phyloP scores from a whole-genome alignment of 2,329 filamentous ascomycete species.

The Rasamsonia emersonii region DNA sequence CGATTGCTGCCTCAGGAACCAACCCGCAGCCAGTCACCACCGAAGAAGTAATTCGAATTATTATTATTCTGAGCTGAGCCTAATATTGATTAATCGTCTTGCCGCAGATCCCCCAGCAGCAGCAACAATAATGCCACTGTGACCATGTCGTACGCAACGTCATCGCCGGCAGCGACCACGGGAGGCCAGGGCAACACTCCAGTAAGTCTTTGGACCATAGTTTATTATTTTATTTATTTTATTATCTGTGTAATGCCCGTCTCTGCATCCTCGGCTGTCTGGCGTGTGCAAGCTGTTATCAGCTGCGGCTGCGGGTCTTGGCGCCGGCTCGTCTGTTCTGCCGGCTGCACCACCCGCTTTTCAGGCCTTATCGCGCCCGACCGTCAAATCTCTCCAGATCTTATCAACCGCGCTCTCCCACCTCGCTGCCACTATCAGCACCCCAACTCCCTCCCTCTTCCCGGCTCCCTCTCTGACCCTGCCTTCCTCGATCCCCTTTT shows the following conservation, averaged over 20 bases:
- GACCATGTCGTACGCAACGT: conserved; percentile 54
- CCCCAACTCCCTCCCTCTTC: conserved; percentile 15
- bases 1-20: conserved; percentile 5
- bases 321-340: conserved; percentile 14
- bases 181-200: conserved; percentile 50
- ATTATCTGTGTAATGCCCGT: conserved; percentile 15
- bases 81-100: too few relatives aligned
- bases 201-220: conserved; percentile 24
- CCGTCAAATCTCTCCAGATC: conserved; percentile 34
- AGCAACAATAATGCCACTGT: conserved; percentile 43
- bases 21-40: neutral
- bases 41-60: neutral
- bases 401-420: conserved; percentile 27
- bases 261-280: conserved; percentile 17
- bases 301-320: conserved; percentile 23
- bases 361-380: conserved; percentile 40
- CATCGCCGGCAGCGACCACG: conserved; percentile 56
- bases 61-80: conserved; percentile 1
- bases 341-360: conserved; percentile 21
- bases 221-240: conserved; percentile 12
- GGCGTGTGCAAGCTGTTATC: conserved; percentile 19
- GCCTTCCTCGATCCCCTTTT: conserved; percentile 9
- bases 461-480: conserved; percentile 12
- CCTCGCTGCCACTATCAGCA: conserved; percentile 26
- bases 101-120: conserved; percentile 26